Conservation (phyloP, 345 rosid species). For the Gossypium australe region DNA sequence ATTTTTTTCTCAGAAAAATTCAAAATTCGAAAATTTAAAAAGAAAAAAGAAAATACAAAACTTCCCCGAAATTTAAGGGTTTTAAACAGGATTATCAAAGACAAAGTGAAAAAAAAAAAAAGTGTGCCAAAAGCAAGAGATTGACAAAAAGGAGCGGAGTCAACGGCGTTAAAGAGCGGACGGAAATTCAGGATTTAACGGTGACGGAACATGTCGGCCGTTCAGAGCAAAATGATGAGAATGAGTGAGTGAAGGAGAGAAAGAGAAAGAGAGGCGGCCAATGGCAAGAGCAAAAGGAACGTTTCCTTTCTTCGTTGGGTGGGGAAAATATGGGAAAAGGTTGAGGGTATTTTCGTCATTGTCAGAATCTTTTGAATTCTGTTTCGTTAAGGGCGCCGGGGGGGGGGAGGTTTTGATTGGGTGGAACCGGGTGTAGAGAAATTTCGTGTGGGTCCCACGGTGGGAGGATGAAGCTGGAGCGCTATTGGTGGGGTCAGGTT, state of each 20-base stretch:
- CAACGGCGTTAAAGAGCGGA: conserved; percentile 27
- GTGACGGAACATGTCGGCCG: conserved; percentile 11
- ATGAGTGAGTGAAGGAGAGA: neutral
- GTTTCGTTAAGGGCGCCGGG: neutral
- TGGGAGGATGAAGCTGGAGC: neutral
- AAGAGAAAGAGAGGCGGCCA: conserved; percentile 1
- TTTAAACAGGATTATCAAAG: neutral
- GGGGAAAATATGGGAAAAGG: conserved; percentile 9
- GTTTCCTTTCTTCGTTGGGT: conserved; percentile 5
- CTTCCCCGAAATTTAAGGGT: conserved; percentile 20
- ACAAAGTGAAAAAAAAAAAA: neutral
- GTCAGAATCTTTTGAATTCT: neutral
- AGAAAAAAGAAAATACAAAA: conserved; percentile 12
- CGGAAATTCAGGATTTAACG: neutral
- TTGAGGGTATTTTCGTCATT: conserved; percentile 30
- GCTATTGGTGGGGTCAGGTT: neutral
- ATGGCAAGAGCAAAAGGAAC: neutral
- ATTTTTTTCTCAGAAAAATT: neutral
- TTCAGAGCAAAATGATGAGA: conserved; percentile 15
- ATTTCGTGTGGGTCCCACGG: neutral
- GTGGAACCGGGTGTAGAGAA: neutral
- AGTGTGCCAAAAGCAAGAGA: neutral
- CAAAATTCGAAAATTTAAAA: conserved; percentile 20
- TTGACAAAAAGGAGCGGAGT: neutral
- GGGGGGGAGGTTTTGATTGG: neutral